Conservation (phyloP, 495 filamentous ascomycete genomes). For the Cryomyces antarcticus region DNA sequence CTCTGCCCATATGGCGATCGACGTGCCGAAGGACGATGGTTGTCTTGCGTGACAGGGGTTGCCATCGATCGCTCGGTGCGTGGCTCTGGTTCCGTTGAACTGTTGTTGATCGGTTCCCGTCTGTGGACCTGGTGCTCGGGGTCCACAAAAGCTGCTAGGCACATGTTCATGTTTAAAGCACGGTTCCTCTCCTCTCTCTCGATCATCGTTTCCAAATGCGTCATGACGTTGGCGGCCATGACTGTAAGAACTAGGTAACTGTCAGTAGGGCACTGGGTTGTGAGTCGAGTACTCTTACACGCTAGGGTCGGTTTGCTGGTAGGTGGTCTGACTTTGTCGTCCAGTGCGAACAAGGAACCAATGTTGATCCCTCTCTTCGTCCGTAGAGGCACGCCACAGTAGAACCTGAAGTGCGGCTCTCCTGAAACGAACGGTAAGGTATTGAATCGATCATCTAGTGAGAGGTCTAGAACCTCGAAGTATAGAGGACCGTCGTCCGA, state of each 20-base stretch:
- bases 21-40: too few relatives aligned
- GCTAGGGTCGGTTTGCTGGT: neutral
- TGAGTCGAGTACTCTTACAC: conserved; percentile 1
- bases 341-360: too few relatives aligned
- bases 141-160: conserved; percentile 7
- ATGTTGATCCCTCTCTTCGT: too few relatives aligned
- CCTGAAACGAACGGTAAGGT: too few relatives aligned
- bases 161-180: conserved; percentile 3
- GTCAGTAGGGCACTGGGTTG: neutral
- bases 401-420: too few relatives aligned
- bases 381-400: too few relatives aligned
- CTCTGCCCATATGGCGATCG: too few relatives aligned
- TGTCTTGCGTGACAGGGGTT: neutral
- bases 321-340: conserved; percentile 1
- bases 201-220: conserved; percentile 6
- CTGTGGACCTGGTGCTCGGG: conserved; percentile 1
- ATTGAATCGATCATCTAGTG: conserved; percentile 2
- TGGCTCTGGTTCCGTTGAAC: too few relatives aligned
- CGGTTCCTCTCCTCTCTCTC: conserved; percentile 4
- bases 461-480: conserved; percentile 4
- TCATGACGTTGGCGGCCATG: conserved; percentile 5
- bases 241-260: conserved; percentile 2
- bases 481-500: conserved; percentile 1
- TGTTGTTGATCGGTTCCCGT: neutral
- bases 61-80: too few relatives aligned